These are phyloP conservation scores for Phytophthora parvispora DNA, from an alignment of 352 stramenopile genomes.

Conservation along the genomic window DNA sequence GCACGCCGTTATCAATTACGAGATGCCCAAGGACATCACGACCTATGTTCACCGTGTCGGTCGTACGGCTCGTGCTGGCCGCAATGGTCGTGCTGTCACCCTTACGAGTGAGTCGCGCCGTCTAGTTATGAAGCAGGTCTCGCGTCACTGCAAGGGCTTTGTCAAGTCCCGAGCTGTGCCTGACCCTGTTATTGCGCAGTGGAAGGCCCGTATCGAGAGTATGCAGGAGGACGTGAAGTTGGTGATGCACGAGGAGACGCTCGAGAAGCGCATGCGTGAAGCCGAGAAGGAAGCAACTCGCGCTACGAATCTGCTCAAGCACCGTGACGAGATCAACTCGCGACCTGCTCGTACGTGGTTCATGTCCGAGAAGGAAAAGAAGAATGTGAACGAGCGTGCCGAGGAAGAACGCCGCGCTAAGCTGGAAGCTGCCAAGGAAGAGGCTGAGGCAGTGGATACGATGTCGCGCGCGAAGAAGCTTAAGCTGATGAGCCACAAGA, in stretches of 20 bases:
- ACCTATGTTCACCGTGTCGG: conserved; percentile 99
- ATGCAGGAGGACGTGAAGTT: conserved; percentile 84
- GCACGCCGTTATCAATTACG: conserved; percentile 99
- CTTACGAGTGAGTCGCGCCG: conserved; percentile 92
- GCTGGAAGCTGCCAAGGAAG: conserved; percentile 46
- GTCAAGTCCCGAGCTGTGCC: conserved; percentile 93
- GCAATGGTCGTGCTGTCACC: conserved; percentile 91
- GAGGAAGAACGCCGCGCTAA: conserved; percentile 72
- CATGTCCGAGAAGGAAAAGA: conserved; percentile 92
- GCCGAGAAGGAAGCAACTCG: conserved; percentile 92
- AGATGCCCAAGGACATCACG: conserved; percentile 99
- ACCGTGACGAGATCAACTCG: conserved; percentile 92
- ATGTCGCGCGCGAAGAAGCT: conserved; percentile 81
- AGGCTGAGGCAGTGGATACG: conserved; percentile 37
- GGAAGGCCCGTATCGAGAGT: conserved; percentile 86
- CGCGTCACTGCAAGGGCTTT: conserved; percentile 89
- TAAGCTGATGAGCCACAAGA: conserved; percentile 91
- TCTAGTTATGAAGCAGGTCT: conserved; percentile 96
- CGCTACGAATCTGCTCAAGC: conserved; percentile 91
- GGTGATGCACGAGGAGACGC: conserved; percentile 89
- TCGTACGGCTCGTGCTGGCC: conserved; percentile 97
- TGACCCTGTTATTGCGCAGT: conserved; percentile 89
- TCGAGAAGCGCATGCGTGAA: conserved; percentile 92
- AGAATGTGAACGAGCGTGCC: conserved; percentile 75
- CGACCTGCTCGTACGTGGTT: conserved; percentile 94